These are phyloP conservation scores for Ligustrum vulgare DNA, from an alignment of 257 asterid species.

Conservation along the genomic window DNA sequence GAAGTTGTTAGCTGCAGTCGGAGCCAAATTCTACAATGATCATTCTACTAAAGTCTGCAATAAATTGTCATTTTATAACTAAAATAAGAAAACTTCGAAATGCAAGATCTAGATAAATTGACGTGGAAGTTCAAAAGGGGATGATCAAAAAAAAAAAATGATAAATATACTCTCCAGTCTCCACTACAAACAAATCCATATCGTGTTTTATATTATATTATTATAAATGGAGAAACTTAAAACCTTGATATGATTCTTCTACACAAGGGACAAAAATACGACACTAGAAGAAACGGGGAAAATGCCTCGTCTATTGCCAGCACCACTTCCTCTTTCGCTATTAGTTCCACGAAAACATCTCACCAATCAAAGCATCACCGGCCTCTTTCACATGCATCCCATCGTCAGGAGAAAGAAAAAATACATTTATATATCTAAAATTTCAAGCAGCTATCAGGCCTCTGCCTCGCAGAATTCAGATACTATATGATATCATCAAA, in stretches of 20 bases:
- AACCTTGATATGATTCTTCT: not conserved
- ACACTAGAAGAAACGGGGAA: slow-evolving; percentile 15
- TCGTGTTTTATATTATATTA: not conserved
- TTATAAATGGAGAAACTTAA: not conserved
- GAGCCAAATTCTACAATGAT: too few species aligned
- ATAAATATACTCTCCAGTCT: not conserved
- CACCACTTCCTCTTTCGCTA: slow-evolving; percentile 14
- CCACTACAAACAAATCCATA: not conserved
- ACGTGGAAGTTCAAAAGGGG: not conserved
- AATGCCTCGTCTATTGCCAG: slow-evolving; percentile 15
- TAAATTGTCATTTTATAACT: too few species aligned
- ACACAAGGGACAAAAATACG: not conserved
- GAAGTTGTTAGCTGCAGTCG: too few species aligned
- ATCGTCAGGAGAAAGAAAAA: slow-evolving; percentile 1
- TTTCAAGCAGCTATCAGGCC: too few species aligned
- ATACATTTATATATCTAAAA: not conserved
- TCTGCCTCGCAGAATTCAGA: slow-evolving; percentile 25
- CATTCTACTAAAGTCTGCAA: too few species aligned
- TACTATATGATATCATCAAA: slow-evolving; percentile 35
- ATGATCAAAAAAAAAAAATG: not conserved
- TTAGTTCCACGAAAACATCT: slow-evolving; percentile 12
- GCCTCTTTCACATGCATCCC: slow-evolving; percentile 18
- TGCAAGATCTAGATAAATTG: too few species aligned
- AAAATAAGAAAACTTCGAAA: too few species aligned
- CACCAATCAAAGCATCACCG: slow-evolving; percentile 21